Evolutionary conservation across 495 filamentous ascomycete species (phyloP), one percentile per base, ranked within the genome.

Genomic region (Penicillium coprophilum): DNA sequence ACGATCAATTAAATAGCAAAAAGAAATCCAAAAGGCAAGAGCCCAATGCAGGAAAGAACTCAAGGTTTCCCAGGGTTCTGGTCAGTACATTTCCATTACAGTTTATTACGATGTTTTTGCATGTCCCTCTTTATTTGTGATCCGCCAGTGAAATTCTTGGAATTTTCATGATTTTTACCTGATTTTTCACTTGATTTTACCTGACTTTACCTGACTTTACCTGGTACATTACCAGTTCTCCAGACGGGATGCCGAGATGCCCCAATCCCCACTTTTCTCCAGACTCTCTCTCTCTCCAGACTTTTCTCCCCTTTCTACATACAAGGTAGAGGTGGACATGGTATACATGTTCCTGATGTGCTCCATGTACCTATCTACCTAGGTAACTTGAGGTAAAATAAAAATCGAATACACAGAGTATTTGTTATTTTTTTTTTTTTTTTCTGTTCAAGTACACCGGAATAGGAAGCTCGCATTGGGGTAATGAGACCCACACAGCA

Each of bases 1-100:
- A 4, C 24, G 43, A 32, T 20, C 39, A 53, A 53, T 50, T 32
- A 54, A 50, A 46, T 49, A 55, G 24, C 23, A 13, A 58, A 62
- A 50, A 43, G 12, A 34, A 4, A 46, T n/a, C n/a, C n/a, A 55
- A 47, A 53, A 21, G 40, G 39, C 51, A 54, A 39, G 44, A 28
- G 41, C 46, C 39, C 38, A 32, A 36, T 44, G 51, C 38, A 55
- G 45, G 31, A 17, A 28, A 32, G 46, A 36, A 11, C 27, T 30
- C 15, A 34, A 27, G 17, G 34, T 43, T 31, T 34, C 36, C 36
- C 48, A 15, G 17, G 41, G 24, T 34, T 39, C n/a, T 9, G 32
- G 24, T 32, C 34, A 36, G 28, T 43, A 43, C 40, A 23, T 13
- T 43, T 21, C 20, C 21, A 7, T 21, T 45, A 45, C 45, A 20